Percentiles rank a stretch among this genome's conserved stretches.
Conservation (phyloP, 2,329 filamentous ascomycete genomes). For the Coccinonectria pachysandricola region DNA sequence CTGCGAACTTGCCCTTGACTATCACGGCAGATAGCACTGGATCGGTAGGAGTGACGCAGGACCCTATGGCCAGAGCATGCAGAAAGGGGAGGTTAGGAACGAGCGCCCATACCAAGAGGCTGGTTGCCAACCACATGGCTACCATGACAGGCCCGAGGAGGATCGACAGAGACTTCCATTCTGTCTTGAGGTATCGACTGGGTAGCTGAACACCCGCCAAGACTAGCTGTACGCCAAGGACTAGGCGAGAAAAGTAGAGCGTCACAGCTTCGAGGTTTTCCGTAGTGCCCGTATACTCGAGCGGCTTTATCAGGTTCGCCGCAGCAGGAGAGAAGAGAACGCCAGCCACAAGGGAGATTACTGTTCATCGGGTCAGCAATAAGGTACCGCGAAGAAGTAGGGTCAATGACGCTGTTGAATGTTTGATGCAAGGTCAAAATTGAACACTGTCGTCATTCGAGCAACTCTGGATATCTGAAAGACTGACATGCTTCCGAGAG, state of each 20-base stretch:
- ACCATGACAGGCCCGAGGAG: slow-evolving; percentile 79
- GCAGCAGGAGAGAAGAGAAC: slow-evolving; percentile 69
- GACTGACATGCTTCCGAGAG: slow-evolving; percentile 77
- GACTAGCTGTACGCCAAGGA: slow-evolving; percentile 83
- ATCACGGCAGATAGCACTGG: slow-evolving; percentile 82
- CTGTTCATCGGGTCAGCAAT: slow-evolving; percentile 29
- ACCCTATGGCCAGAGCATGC: slow-evolving; percentile 68
- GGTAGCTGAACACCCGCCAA: slow-evolving; percentile 82
- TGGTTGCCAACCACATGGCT: slow-evolving; percentile 78
- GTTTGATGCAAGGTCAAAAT: slow-evolving; percentile 6
- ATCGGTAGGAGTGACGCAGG: slow-evolving; percentile 88
- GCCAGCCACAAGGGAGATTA: slow-evolving; percentile 75
- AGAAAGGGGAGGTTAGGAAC: slow-evolving; percentile 63
- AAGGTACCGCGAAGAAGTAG: no score
- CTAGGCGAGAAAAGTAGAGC: slow-evolving; percentile 74
- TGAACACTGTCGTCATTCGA: slow-evolving; percentile 1
- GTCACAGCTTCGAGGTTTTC: slow-evolving; percentile 61
- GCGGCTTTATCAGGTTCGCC: slow-evolving; percentile 63
- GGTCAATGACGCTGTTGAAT: slow-evolving; percentile 1
- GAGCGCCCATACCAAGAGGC: slow-evolving; percentile 65
- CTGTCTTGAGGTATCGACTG: slow-evolving; percentile 63
- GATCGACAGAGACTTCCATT: slow-evolving; percentile 67
- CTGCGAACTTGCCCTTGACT: slow-evolving; percentile 87
- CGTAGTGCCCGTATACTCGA: slow-evolving; percentile 56
- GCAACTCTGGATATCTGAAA: not conserved